Conservation (phyloP, 202 grass and related monocot species). For the Dendrocalamus latiflorus region DNA sequence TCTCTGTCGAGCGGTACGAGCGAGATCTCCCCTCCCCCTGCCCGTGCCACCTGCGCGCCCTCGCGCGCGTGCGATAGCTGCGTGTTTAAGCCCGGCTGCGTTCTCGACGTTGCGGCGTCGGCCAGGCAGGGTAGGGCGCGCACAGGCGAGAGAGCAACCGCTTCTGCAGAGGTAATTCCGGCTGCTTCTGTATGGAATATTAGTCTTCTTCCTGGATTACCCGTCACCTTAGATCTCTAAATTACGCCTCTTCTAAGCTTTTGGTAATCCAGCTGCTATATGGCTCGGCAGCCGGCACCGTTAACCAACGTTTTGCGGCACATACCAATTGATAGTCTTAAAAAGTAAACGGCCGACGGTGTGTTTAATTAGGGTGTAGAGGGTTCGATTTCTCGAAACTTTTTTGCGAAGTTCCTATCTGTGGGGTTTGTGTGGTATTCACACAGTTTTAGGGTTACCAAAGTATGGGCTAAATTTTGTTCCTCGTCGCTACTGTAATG, state of each 20-base stretch:
- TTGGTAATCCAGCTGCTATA: neutral
- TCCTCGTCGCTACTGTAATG: no score
- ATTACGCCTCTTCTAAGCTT: no score
- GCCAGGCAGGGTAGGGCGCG: neutral
- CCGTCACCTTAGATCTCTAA: neutral
- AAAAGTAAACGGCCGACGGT: no score
- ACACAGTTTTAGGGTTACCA: no score
- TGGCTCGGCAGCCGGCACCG: neutral
- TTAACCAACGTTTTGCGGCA: neutral
- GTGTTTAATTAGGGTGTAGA: no score
- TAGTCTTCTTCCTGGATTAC: neutral
- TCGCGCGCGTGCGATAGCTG: no score
- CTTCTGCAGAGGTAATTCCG: neutral
- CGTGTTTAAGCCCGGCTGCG: no score
- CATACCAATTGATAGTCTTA: neutral
- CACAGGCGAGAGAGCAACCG: neutral
- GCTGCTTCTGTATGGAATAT: neutral
- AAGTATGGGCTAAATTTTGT: no score
- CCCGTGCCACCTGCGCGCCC: neutral
- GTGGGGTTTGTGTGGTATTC: no score
- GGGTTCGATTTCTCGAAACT: no score
- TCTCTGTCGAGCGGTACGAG: conserved; percentile 45
- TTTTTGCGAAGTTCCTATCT: no score
- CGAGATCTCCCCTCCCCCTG: neutral
- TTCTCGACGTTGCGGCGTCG: neutral